A percentile compares a stretch with the other conserved stretches of the same genome.
These are phyloP conservation scores for Arctium minus DNA, from an alignment of 129 eudicot species.

Conservation along the genomic window DNA sequence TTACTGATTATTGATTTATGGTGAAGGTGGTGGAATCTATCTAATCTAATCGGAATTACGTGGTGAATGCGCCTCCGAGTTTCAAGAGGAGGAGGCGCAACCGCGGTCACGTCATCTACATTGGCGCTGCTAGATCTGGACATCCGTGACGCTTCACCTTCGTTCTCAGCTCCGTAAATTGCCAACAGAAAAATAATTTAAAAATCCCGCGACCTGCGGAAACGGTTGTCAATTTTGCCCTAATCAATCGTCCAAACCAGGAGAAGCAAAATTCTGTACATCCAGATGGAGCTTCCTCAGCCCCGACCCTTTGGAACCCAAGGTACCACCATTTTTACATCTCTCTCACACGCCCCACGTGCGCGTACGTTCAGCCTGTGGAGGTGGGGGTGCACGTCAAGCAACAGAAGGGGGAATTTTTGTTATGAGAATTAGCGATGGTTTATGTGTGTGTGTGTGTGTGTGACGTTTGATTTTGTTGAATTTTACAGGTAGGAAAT, in stretches of 20 bases:
- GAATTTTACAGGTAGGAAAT: conserved; percentile 61
- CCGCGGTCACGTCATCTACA: conserved; percentile 23
- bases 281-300: conserved; percentile 81
- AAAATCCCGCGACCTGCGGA: neutral
- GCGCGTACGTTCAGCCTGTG: neutral
- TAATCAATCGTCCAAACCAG: conserved; percentile 12
- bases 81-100: conserved; percentile 42
- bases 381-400: neutral
- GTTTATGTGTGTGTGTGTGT: neutral
- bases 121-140: conserved; percentile 49
- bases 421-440: neutral
- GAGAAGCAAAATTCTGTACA: neutral
- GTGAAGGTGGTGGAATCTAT: conserved; percentile 20
- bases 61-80: conserved; percentile 47
- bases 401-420: conserved; percentile 1
- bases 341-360: conserved; percentile 26
- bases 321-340: conserved; percentile 43
- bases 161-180: neutral
- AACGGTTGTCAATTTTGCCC: conserved; percentile 8
- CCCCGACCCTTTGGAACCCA: conserved; percentile 71
- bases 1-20: neutral
- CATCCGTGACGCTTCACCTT: conserved; percentile 19
- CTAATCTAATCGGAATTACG: conserved; percentile 10
- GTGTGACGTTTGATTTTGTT: conserved; percentile 18
- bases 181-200: neutral